phyloP scores from a whole-genome alignment of 2,329 filamentous ascomycete genomes.

The Penicillium sp. region DNA sequence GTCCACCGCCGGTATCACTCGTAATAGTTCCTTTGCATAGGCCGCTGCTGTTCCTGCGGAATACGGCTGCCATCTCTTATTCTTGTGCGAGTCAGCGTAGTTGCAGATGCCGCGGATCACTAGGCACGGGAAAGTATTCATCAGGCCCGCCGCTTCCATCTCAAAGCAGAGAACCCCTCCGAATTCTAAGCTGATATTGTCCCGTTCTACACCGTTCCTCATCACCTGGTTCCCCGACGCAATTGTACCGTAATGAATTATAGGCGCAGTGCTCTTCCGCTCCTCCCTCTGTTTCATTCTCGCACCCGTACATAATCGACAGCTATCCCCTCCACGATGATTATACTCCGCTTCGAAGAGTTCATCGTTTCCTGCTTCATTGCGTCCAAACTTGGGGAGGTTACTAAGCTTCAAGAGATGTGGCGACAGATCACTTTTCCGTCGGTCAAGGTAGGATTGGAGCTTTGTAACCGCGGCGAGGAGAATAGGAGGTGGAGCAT shows the following conservation, averaged over 20 bases:
- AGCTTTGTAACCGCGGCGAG: slow-evolving; percentile 8
- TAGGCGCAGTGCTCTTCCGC: neutral
- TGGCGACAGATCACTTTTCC: neutral
- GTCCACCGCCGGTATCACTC: neutral
- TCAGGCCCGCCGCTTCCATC: slow-evolving; percentile 27
- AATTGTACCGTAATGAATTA: slow-evolving; percentile 32
- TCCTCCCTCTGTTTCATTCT: slow-evolving; percentile 16
- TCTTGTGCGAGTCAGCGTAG: slow-evolving; percentile 33
- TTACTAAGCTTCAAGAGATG: neutral
- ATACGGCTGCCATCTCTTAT: slow-evolving; percentile 32
- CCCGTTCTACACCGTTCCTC: slow-evolving; percentile 24
- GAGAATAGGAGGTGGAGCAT: slow-evolving; percentile 16
- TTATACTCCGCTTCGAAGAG: slow-evolving; percentile 3
- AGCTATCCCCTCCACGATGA: neutral
- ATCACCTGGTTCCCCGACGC: slow-evolving; percentile 34
- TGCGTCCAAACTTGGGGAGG: neutral
- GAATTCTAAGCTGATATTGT: slow-evolving; percentile 15
- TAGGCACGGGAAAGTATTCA: slow-evolving; percentile 28
- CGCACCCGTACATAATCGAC: neutral
- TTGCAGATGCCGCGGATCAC: slow-evolving; percentile 33
- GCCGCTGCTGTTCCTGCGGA: slow-evolving; percentile 30
- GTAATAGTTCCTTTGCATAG: slow-evolving; percentile 25
- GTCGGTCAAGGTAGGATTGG: neutral
- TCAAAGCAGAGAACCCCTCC: slow-evolving; percentile 30
- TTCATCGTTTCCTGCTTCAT: slow-evolving; percentile 1